Conservation (phyloP, 2,329 filamentous ascomycete genomes). For the Thelonectria olida region DNA sequence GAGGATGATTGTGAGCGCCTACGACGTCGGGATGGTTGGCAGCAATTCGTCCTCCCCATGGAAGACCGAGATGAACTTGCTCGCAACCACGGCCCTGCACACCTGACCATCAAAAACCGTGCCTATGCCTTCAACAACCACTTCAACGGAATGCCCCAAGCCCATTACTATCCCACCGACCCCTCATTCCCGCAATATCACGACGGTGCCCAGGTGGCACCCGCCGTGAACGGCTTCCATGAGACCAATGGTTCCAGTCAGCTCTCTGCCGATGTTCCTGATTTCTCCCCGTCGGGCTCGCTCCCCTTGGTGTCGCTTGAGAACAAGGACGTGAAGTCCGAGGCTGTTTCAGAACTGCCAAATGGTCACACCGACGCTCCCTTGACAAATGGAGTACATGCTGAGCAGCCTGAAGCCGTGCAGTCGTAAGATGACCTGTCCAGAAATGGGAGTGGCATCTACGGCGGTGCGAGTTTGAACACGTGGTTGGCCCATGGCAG, state of each 20-base stretch:
- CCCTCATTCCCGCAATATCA: conserved; percentile 42
- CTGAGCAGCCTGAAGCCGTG: conserved; percentile 20
- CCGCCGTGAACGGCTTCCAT: conserved; percentile 47
- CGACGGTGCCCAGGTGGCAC: conserved; percentile 46
- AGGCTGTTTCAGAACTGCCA: conserved; percentile 20
- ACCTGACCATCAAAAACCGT: conserved; percentile 49
- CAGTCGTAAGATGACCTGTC: conserved; percentile 26
- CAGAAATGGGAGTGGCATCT: conserved; percentile 14
- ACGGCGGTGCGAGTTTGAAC: conserved; percentile 11
- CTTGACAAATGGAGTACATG: conserved; percentile 43
- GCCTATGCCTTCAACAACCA: conserved; percentile 41
- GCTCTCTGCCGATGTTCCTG: conserved; percentile 51
- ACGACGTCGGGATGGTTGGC: conserved; percentile 79
- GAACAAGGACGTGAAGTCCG: conserved; percentile 18
- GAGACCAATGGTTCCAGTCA: conserved; percentile 44
- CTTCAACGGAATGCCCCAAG: conserved; percentile 44
- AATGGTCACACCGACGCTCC: conserved; percentile 36
- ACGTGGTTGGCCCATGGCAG: conserved; percentile 13
- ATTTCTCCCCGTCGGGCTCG: conserved; percentile 49
- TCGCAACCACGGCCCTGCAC: conserved; percentile 73
- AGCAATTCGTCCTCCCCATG: conserved; percentile 78
- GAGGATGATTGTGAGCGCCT: conserved; percentile 83
- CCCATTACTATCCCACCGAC: conserved; percentile 44
- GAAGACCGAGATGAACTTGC: conserved; percentile 77
- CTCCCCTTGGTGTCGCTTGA: conserved; percentile 26